Evolutionary conservation across 2,329 filamentous ascomycete genomes (phyloP).

Genomic region (Lachnellula occidentalis): DNA sequence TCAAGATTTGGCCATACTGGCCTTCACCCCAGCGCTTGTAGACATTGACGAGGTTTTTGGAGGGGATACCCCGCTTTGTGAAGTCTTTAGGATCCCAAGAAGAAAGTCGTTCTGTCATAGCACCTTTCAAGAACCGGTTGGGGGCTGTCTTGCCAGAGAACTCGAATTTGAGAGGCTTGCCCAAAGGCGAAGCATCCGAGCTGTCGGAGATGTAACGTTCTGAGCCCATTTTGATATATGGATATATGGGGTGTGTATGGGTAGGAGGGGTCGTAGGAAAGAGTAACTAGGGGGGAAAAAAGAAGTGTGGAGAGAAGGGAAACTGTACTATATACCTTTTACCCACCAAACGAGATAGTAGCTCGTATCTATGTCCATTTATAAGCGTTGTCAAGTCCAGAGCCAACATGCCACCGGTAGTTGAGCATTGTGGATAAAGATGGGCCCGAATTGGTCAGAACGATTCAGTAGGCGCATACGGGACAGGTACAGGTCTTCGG

Average conservation of each 20-base stretch:
- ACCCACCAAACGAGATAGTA: too few relatives aligned
- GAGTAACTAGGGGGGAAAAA: neutral
- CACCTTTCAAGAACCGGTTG: conserved; percentile 62
- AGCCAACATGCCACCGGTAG: too few relatives aligned
- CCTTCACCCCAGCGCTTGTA: conserved; percentile 59
- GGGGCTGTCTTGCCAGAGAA: conserved; percentile 51
- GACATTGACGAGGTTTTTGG: conserved; percentile 47
- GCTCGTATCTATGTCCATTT: too few relatives aligned
- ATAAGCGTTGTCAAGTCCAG: too few relatives aligned
- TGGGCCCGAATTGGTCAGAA: too few relatives aligned
- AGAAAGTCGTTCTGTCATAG: conserved; percentile 61
- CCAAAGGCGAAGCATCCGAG: conserved; percentile 34
- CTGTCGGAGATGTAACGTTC: conserved; percentile 22
- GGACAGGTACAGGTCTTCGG: too few relatives aligned
- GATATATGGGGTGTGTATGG: neutral
- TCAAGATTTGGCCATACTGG: conserved; percentile 49
- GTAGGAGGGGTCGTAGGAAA: neutral
- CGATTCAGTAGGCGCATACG: too few relatives aligned
- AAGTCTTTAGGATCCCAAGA: conserved; percentile 52
- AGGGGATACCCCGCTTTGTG: conserved; percentile 47
- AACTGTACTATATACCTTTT: neutral
- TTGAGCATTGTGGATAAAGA: too few relatives aligned
- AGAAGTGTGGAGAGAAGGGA: neutral
- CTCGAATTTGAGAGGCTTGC: conserved; percentile 41
- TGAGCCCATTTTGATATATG: conserved; percentile 16